phyloP scores from a whole-genome alignment of 306 rosid species.

The Geum urbanum region DNA sequence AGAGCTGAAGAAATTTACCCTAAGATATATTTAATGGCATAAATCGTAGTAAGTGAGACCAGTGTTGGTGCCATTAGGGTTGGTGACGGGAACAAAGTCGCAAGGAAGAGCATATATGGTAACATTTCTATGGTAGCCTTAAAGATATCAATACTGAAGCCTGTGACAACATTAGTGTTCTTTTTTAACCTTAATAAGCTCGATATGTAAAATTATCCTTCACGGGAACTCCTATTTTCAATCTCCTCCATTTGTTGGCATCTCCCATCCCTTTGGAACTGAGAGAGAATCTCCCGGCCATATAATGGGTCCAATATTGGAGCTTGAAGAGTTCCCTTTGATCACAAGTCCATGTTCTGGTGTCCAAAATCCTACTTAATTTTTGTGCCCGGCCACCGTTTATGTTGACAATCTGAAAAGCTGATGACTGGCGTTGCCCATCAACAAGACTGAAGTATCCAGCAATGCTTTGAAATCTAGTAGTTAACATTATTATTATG shows the following conservation, averaged over 20 bases:
- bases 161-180: constrained; percentile 2
- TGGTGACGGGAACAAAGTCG: constrained; percentile 29
- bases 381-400: constrained; percentile 16
- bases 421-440: constrained; percentile 35
- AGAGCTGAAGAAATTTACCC: constrained; percentile 21
- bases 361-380: constrained; percentile 30
- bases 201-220: constrained; percentile 15
- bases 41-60: constrained; percentile 31
- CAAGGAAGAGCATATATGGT: constrained; percentile 25
- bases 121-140: constrained; percentile 17
- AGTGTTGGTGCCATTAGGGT: background rate
- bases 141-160: constrained; percentile 38
- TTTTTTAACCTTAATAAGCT: constrained; percentile 19
- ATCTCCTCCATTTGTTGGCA: constrained; percentile 20
- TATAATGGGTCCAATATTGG: constrained; percentile 18
- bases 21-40: constrained; percentile 17
- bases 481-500: constrained; percentile 6
- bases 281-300: constrained; percentile 41
- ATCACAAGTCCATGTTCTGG: constrained; percentile 4
- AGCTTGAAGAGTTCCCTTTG: background rate
- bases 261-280: constrained; percentile 39
- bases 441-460: constrained; percentile 35
- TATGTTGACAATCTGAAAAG: constrained; percentile 37
- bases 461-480: constrained; percentile 37
- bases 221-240: constrained; percentile 39